phyloP scores from a whole-genome alignment of 1,284 basidiomycete genomes.

The Boletus semigastroideus region DNA sequence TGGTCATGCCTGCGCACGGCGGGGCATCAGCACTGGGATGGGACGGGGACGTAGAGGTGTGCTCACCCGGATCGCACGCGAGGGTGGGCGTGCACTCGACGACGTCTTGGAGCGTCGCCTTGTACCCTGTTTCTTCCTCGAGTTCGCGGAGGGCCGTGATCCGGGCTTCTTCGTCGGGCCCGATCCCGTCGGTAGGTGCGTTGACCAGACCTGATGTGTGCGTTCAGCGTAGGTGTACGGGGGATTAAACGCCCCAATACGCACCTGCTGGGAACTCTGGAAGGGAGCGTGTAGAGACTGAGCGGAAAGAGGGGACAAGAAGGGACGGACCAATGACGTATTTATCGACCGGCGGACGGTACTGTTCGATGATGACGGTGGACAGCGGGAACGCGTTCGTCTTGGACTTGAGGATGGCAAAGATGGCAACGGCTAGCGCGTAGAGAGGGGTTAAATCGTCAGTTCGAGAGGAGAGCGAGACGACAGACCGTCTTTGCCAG shows the following conservation, averaged over 20 bases:
- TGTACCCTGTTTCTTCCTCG: conserved; percentile 89
- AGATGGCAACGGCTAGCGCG: conserved; percentile 72
- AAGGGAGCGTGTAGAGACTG: not conserved
- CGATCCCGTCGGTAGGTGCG: conserved; percentile 39
- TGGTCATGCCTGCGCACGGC: conserved; percentile 69
- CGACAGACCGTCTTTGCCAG: conserved; percentile 74
- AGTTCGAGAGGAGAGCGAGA: not conserved
- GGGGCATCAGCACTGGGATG: not conserved
- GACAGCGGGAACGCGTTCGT: conserved; percentile 64
- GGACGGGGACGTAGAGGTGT: too few relatives aligned
- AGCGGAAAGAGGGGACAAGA: too few relatives aligned
- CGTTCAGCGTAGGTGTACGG: not conserved
- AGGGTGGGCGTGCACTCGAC: conserved; percentile 68
- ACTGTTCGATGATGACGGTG: conserved; percentile 88
- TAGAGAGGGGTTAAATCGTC: not conserved
- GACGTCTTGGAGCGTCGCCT: conserved; percentile 50
- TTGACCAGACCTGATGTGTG: conserved; percentile 73
- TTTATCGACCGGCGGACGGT: conserved; percentile 76
- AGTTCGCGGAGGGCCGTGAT: conserved; percentile 82
- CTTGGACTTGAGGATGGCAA: conserved; percentile 76
- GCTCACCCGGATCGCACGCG: conserved; percentile 68
- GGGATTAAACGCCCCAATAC: not conserved
- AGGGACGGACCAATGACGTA: conserved; percentile 64
- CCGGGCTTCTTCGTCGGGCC: conserved; percentile 62
- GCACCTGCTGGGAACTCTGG: conserved; percentile 81